Evolutionary conservation across 306 rosid species (phyloP), one percentile per base, ranked within the genome.

Genomic region (Castanea mollissima): DNA sequence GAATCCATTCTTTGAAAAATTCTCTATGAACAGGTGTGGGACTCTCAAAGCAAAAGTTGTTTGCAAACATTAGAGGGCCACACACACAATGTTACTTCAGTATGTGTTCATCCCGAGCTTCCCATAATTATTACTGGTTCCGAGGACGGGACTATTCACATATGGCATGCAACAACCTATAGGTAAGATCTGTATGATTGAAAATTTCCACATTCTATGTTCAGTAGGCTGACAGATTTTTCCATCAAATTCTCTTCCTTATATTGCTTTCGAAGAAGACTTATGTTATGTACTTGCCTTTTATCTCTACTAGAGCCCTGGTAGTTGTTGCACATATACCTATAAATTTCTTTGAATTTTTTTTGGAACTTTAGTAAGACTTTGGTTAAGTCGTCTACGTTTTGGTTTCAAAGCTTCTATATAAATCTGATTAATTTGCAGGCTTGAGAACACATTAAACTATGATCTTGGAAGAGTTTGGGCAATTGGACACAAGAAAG

Each of bases 401-500:
- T 67, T 34, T 34, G 14, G 46, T 67, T 67, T 16, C 25, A 35
- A 19, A 18, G 15, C 6, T 19, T 67, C 25, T 35, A 67, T 8
- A 64, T 31, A 64, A 34, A 32, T 8, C 27, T 35, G 3, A 35
- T 7, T 67, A 14, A 15, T 35, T 86, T 27, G 27, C 85, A 86
- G 87, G 74, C 83, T 78, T 2, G 83, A 80, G 73, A 73, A 57
- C 55, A 78, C 67, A n/a, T 19, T 77, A 78, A 78, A 65, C 49
- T 83, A 76, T 64, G 80, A 11, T 58, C 86, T 83, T 74, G 85
- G 76, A 80, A 79, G 84, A 79, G 80, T 86, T 69, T 86, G 89
- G 86, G 73, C 75, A n/a, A 19, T 83, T 20, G 89, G 75, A 73
- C 73, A 55, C 75, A 35, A 13, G 57, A 74, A 86, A 63, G 87